These are phyloP conservation scores for Psilocybe mexicana DNA, from an alignment of 1,284 basidiomycete genomes.

Conservation along the genomic window DNA sequence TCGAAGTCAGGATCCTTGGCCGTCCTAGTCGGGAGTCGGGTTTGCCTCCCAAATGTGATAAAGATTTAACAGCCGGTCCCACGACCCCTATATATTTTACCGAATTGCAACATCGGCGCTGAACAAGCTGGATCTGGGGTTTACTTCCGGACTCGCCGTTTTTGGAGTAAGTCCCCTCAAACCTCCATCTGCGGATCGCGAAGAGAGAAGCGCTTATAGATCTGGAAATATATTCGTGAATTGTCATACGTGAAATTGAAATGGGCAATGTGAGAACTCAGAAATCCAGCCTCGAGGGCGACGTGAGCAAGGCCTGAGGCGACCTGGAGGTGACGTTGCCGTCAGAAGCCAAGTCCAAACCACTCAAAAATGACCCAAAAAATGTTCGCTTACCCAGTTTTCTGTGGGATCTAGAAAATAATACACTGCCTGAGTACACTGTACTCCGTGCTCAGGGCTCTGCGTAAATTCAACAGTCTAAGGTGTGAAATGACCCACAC, in stretches of 20 bases:
- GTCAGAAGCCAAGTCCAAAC: too few relatives aligned
- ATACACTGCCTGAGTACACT: too few relatives aligned
- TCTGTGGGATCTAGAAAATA: too few relatives aligned
- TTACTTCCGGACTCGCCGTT: conserved; percentile 1
- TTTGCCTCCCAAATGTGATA: background rate
- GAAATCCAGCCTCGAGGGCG: background rate
- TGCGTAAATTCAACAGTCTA: too few relatives aligned
- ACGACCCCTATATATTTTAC: background rate
- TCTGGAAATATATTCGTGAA: background rate
- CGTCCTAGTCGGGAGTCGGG: conserved; percentile 11
- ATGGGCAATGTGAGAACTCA: background rate
- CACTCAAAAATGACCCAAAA: too few relatives aligned
- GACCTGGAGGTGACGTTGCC: background rate
- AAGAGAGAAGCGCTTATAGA: too few relatives aligned
- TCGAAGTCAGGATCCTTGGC: conserved; percentile 9
- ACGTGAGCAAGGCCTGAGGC: background rate
- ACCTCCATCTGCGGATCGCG: too few relatives aligned
- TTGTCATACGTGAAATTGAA: background rate
- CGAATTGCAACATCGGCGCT: conserved; percentile 4
- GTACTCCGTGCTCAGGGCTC: too few relatives aligned
- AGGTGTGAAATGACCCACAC: too few relatives aligned
- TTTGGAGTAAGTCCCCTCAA: background rate
- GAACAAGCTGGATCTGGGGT: conserved; percentile 6
- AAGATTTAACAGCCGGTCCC: conserved; percentile 2
- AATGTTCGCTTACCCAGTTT: too few relatives aligned